These are phyloP conservation scores for Pestalotiopsis sp. DNA, from an alignment of 2,329 filamentous ascomycete species.

Conservation along the genomic window DNA sequence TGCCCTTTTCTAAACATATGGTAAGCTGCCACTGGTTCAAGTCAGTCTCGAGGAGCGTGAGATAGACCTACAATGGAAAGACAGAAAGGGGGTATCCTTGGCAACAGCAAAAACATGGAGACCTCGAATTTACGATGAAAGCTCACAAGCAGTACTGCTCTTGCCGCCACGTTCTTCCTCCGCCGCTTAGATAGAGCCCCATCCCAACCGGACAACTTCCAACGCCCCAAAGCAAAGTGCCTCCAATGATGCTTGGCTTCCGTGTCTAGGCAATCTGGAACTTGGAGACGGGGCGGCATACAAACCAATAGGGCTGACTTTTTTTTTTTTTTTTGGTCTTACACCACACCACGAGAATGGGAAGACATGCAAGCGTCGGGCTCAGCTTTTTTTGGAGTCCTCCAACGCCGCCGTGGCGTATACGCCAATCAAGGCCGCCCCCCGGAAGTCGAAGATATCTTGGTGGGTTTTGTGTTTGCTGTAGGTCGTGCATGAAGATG, in stretches of 20 bases:
- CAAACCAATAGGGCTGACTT: not conserved
- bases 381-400: not conserved
- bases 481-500: not conserved
- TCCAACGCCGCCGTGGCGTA: not conserved
- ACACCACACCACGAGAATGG: not conserved
- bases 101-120: no score
- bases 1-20: no score
- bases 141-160: no score
- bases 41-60: no score
- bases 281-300: not conserved
- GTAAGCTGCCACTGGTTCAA: no score
- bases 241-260: not conserved
- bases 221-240: no score
- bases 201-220: no score
- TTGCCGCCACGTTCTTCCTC: no score
- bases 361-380: not conserved
- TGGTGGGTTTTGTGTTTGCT: not conserved
- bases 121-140: no score
- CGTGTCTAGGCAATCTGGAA: not conserved
- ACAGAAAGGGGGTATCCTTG: no score
- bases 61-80: no score
- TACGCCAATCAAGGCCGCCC: not conserved
- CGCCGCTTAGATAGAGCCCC: no score
- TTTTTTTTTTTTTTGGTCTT: not conserved
- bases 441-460: not conserved